Evolutionary conservation across 371 early-diverging fungal species (phyloP).

Genomic region (Massospora cicadina): DNA sequence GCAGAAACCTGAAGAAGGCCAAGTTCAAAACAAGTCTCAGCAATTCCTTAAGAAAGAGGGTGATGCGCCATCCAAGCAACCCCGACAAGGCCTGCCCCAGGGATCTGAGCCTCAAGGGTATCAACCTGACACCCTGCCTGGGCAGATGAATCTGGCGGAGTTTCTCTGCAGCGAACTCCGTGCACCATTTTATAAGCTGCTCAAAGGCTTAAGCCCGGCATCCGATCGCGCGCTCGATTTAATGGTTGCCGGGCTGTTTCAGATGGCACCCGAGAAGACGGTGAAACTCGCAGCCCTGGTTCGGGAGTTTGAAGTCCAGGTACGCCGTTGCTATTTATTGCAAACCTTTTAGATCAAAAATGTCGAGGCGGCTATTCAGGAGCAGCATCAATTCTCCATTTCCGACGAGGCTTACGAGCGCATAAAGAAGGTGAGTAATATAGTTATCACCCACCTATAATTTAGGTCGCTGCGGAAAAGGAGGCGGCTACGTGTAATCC

Average conservation of each 20-base stretch:
- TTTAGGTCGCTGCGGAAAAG: too few relatives aligned
- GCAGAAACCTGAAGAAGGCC: too few relatives aligned
- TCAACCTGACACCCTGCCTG: too few relatives aligned
- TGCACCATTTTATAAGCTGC: neutral
- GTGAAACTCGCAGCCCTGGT: neutral
- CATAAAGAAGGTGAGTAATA: neutral
- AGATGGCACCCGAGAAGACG: neutral
- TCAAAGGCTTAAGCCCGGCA: neutral
- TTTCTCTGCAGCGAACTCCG: neutral
- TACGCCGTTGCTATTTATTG: neutral
- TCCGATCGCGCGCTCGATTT: neutral
- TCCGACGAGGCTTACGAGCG: neutral
- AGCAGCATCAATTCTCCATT: neutral
- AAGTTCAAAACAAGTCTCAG: too few relatives aligned
- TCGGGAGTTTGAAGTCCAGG: neutral
- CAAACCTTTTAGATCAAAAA: neutral
- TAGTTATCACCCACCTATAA: too few relatives aligned
- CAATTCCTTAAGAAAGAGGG: too few relatives aligned
- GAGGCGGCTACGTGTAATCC: neutral
- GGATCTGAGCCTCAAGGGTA: too few relatives aligned
- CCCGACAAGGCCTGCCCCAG: too few relatives aligned
- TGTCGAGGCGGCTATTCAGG: neutral
- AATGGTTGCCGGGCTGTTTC: neutral
- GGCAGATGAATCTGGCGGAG: neutral
- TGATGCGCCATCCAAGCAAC: too few relatives aligned